Evolutionary conservation across 257 asterid species (phyloP).

Genomic region (Plantago major): DNA sequence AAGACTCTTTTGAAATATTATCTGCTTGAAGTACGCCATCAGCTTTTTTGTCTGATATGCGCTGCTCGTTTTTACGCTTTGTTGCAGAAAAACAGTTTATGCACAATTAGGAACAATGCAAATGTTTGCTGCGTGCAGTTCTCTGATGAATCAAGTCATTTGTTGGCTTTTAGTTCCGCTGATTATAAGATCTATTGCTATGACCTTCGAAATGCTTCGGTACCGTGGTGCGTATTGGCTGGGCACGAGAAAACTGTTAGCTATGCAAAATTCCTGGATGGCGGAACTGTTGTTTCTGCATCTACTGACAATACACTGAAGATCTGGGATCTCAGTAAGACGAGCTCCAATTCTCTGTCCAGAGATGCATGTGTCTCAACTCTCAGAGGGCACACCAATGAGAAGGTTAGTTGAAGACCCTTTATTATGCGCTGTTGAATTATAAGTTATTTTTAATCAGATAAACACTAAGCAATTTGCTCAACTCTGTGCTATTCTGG

Average conservation of each 20-base stretch:
- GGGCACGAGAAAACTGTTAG: conserved; percentile 94
- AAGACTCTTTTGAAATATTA: conserved; percentile 7
- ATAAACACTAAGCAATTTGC: neutral
- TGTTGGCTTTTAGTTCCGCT: conserved; percentile 80
- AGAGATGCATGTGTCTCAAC: conserved; percentile 74
- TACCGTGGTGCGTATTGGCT: conserved; percentile 82
- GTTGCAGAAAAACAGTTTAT: conserved; percentile 78
- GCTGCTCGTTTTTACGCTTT: conserved; percentile 23
- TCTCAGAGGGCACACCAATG: conserved; percentile 86
- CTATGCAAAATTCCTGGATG: conserved; percentile 75
- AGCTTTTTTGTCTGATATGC: neutral
- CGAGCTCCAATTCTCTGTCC: conserved; percentile 54
- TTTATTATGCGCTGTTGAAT: neutral
- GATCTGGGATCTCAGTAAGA: conserved; percentile 88
- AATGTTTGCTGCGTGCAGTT: conserved; percentile 92
- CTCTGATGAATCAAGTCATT: conserved; percentile 61
- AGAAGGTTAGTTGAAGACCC: conserved; percentile 58
- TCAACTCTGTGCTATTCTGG: conserved; percentile 30
- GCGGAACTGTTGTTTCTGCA: conserved; percentile 74
- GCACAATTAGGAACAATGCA: conserved; percentile 84
- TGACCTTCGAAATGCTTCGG: conserved; percentile 73
- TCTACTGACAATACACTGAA: conserved; percentile 93
- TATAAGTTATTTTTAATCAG: conserved; percentile 8
- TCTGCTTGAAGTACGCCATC: conserved; percentile 7
- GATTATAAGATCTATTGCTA: conserved; percentile 88